These are phyloP conservation scores for Ettlia oleoabundans DNA, from an alignment of 139 green algal species.

Conservation along the genomic window DNA sequence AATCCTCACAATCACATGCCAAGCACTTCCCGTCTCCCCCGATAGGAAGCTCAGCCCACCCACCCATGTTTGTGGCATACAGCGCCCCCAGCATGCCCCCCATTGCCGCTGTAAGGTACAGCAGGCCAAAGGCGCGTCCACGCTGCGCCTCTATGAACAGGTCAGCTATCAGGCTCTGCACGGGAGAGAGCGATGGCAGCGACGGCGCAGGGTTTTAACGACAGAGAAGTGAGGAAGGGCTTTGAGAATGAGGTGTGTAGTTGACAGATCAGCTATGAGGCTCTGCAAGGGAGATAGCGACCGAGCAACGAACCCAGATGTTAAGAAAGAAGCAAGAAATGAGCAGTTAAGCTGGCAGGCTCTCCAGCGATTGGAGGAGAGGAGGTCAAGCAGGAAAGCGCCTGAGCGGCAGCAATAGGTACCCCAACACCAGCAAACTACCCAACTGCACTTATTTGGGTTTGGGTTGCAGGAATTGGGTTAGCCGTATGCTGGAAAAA, in stretches of 20 bases:
- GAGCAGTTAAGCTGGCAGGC: too few species aligned
- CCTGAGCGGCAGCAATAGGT: too few species aligned
- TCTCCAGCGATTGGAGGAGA: too few species aligned
- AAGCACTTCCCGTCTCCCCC: not conserved
- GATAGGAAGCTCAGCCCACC: not conserved
- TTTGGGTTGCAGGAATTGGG: too few species aligned
- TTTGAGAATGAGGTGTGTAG: too few species aligned
- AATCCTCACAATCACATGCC: not conserved
- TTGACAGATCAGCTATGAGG: constrained; percentile 63
- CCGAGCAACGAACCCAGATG: too few species aligned
- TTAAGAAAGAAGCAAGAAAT: not conserved
- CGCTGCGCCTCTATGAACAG: constrained; percentile 50
- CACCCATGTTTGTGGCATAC: constrained; percentile 78
- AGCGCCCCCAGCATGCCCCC: constrained; percentile 63
- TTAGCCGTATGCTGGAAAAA: too few species aligned
- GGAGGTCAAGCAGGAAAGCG: too few species aligned
- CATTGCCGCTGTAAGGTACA: constrained; percentile 63
- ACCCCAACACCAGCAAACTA: too few species aligned
- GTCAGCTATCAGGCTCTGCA: constrained; percentile 72
- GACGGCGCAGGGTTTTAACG: too few species aligned
- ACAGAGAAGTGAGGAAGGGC: not conserved
- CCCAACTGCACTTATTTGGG: too few species aligned
- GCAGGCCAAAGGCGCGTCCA: constrained; percentile 71
- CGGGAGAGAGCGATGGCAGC: not conserved
- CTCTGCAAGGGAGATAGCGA: too few species aligned